phyloP scores from a whole-genome alignment of 352 stramenopile genomes.

The Synura sp. region DNA sequence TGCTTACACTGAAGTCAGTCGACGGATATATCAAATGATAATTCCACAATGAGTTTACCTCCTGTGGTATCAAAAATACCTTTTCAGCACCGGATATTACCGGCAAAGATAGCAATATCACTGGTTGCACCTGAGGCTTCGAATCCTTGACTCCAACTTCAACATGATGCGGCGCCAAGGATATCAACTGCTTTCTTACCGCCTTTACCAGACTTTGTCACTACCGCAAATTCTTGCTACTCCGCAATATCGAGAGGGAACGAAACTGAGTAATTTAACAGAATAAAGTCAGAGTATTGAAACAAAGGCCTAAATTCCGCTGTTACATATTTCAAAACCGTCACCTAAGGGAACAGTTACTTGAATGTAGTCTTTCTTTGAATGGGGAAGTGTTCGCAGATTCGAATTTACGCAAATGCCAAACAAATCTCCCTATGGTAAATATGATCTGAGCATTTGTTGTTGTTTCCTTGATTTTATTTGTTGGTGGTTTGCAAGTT shows the following conservation, averaged over 20 bases:
- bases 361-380: too few relatives aligned
- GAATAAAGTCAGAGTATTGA: background rate
- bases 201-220: background rate
- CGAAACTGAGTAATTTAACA: background rate
- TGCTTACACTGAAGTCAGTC: too few relatives aligned
- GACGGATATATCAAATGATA: too few relatives aligned
- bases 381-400: too few relatives aligned
- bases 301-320: background rate
- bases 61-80: background rate
- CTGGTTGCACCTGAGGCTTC: background rate
- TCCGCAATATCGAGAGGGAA: background rate
- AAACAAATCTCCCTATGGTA: too few relatives aligned
- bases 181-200: background rate
- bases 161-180: background rate
- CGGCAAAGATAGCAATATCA: background rate
- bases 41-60: too few relatives aligned
- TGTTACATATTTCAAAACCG: background rate
- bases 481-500: too few relatives aligned
- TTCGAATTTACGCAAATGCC: too few relatives aligned
- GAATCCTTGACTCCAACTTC: background rate
- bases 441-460: too few relatives aligned
- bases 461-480: too few relatives aligned
- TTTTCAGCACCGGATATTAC: background rate
- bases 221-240: background rate
- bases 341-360: background rate